Conservation (phyloP, 129 eudicot genomes). For the Chrysanthemum makinoi region DNA sequence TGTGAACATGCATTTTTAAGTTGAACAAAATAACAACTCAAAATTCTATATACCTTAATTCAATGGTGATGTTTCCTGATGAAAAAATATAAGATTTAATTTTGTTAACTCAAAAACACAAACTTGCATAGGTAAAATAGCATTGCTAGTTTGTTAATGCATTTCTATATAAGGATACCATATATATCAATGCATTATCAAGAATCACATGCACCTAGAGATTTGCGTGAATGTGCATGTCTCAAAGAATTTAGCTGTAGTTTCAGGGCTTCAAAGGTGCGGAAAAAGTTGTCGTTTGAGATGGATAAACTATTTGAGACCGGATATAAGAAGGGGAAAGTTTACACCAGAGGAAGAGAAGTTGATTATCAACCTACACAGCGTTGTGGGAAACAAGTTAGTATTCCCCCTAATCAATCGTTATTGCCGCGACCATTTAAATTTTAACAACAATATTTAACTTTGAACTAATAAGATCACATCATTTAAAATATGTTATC, state of each 20-base stretch:
- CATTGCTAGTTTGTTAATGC: not conserved
- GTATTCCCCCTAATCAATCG: constrained; percentile 13
- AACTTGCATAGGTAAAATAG: not conserved
- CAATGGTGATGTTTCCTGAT: not conserved
- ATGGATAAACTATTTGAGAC: constrained; percentile 89
- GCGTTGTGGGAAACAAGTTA: constrained; percentile 87
- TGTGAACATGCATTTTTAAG: constrained; percentile 2
- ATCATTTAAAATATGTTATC: too few relatives aligned
- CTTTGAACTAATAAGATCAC: not conserved
- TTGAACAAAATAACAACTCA: not conserved
- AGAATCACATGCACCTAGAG: constrained; percentile 3
- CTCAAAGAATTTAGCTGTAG: constrained; percentile 23
- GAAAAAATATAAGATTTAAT: not conserved
- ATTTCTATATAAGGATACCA: not conserved
- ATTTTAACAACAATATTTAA: not conserved
- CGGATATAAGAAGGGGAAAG: constrained; percentile 78
- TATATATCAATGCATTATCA: constrained; percentile 3
- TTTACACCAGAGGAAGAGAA: constrained; percentile 77
- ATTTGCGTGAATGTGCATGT: constrained; percentile 30
- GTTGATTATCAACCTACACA: constrained; percentile 73
- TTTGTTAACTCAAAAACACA: not conserved
- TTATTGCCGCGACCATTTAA: not conserved
- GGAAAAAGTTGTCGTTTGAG: constrained; percentile 87
- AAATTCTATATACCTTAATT: not conserved
- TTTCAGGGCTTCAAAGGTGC: constrained; percentile 79